These are phyloP conservation scores for Blastocystis sp. DNA, from an alignment of 352 stramenopile genomes.

Conservation along the genomic window DNA sequence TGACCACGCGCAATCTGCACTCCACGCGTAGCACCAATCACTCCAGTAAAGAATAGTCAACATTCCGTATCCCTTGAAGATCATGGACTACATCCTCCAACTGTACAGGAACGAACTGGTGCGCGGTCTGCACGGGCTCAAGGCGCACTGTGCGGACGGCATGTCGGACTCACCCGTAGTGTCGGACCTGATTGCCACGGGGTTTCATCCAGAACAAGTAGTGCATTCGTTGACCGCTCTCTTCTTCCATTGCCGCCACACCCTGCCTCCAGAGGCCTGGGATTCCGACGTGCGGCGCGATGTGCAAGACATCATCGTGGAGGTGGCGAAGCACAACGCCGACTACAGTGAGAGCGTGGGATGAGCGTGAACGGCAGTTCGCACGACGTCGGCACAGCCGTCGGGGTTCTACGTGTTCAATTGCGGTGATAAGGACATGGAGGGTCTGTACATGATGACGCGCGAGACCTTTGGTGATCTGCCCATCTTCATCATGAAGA, in stretches of 20 bases:
- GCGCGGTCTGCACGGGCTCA: neutral
- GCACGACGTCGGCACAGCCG: neutral
- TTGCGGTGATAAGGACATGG: neutral
- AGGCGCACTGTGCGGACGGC: neutral
- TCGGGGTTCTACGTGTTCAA: slow-evolving; percentile 13
- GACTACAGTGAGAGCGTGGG: neutral
- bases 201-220: slow-evolving; percentile 30
- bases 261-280: neutral
- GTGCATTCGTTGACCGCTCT: slow-evolving; percentile 16
- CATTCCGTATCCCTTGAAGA: neutral
- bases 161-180: neutral
- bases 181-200: neutral
- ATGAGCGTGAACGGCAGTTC: neutral
- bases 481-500: neutral
- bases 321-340: neutral
- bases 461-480: neutral
- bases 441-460: neutral
- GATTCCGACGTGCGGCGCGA: neutral
- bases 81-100: slow-evolving; percentile 23
- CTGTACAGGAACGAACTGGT: neutral
- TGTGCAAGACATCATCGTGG: slow-evolving; percentile 10
- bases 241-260: neutral
- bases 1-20: slow-evolving; percentile 13
- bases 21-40: neutral
- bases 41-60: slow-evolving; percentile 5